A percentile compares a stretch with the other conserved stretches of the same genome.
phyloP scores from a whole-genome alignment of 139 green algal species.

The Auxenochlorella pyrenoidosa region DNA sequence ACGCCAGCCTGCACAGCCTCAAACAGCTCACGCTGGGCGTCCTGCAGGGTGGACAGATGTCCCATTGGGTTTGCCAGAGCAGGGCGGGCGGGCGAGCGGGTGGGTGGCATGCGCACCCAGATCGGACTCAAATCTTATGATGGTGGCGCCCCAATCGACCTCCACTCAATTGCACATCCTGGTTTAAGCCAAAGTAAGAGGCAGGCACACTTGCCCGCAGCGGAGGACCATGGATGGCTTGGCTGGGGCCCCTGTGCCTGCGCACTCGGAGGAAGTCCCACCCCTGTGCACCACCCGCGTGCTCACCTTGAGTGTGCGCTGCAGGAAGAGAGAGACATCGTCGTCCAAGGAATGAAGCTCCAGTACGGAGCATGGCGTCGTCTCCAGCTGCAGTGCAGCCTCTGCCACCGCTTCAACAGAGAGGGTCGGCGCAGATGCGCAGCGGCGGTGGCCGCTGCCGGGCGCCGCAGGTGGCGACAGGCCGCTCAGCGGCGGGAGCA shows the following conservation, averaged over 20 bases:
- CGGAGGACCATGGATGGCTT: too few species aligned
- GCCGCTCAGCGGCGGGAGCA: neutral
- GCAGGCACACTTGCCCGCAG: too few species aligned
- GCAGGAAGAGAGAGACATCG: neutral
- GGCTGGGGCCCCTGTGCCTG: too few species aligned
- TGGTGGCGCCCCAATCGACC: too few species aligned
- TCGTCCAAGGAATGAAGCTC: neutral
- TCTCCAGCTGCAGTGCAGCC: constrained; percentile 10
- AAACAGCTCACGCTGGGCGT: neutral
- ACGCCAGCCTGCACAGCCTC: neutral
- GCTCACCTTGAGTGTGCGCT: neutral
- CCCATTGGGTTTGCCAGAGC: too few species aligned
- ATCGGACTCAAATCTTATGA: too few species aligned
- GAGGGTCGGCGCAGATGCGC: constrained; percentile 12
- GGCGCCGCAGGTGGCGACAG: neutral
- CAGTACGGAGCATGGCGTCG: constrained; percentile 29
- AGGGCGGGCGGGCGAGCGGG: too few species aligned
- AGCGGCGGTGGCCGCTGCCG: neutral
- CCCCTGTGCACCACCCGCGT: too few species aligned
- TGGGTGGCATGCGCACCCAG: too few species aligned
- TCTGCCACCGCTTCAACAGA: constrained; percentile 11
- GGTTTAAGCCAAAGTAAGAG: too few species aligned
- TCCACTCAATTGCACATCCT: too few species aligned
- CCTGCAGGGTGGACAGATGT: neutral
- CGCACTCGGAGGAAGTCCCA: too few species aligned